phyloP scores from a whole-genome alignment of 2,329 filamentous ascomycete species.

The Aspergillus sp. region DNA sequence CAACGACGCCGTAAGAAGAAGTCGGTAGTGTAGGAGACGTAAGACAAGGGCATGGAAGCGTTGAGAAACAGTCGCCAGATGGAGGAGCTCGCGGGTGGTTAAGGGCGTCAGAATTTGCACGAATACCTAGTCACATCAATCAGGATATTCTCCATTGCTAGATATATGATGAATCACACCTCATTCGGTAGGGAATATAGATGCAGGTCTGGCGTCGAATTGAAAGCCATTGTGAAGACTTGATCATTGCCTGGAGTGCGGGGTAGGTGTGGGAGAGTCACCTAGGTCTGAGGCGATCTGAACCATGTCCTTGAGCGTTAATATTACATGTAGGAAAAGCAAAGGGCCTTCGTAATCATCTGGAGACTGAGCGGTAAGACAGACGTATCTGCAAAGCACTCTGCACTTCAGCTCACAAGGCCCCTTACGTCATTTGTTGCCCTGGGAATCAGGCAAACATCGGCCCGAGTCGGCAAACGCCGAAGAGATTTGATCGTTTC shows the following conservation, averaged over 20 bases:
- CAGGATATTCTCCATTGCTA: background rate
- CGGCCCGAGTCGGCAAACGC: slow-evolving; percentile 5
- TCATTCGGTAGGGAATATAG: slow-evolving; percentile 37
- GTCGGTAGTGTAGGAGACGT: slow-evolving; percentile 64
- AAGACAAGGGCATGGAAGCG: slow-evolving; percentile 64
- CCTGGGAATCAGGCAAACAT: background rate
- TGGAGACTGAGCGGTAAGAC: background rate
- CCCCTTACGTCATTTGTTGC: background rate
- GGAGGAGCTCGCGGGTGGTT: slow-evolving; percentile 54
- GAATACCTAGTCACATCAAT: slow-evolving; percentile 46
- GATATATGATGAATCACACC: slow-evolving; percentile 19
- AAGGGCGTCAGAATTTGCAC: slow-evolving; percentile 52
- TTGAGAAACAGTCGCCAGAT: slow-evolving; percentile 58
- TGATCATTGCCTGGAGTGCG: background rate
- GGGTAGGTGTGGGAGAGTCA: background rate
- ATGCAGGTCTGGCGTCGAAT: slow-evolving; percentile 10
- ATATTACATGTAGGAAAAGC: background rate
- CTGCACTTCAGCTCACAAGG: background rate
- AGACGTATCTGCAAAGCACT: background rate
- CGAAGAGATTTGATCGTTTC: background rate
- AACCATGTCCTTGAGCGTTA: background rate
- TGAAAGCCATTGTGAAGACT: slow-evolving; percentile 14
- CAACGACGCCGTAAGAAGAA: slow-evolving; percentile 59
- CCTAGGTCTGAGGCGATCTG: background rate
- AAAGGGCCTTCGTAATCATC: background rate